Evolutionary conservation across 208 protist genomes (phyloP), one percentile per base, ranked within the genome.

Genomic region (Trichomonas vaginalis): DNA sequence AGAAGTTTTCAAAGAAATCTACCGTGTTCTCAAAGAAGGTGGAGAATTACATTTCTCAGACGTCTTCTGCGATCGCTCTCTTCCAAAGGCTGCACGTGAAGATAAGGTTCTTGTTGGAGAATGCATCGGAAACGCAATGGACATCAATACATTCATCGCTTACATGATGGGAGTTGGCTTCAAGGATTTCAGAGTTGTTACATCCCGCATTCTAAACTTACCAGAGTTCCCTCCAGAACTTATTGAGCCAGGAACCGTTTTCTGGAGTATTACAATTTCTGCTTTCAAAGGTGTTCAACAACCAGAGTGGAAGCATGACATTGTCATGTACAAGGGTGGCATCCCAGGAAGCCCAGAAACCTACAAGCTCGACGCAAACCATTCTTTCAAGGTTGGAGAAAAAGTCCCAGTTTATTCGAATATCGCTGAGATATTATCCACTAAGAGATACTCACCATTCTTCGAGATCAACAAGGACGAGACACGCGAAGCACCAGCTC

Each of bases 21-120:
- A 48, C 27, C 10, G 88, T 35, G 42, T 90, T 37, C 96, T 96
- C 8, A 96, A 96, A 61, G 49, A 83, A 95, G 96, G 96, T n/a
- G 96, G 96, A 21, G 96, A 96, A 87, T 56, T 97, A 79, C 96
- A 96, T 83, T 96, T 97, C 48, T 95, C 95, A 1, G 96, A 96
- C 82, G 79, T 97, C 27, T 96, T 95, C 90, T 32, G 42, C 8
- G 46, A 47, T 35, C 47, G 80, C 0, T 56, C 46, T 21, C 23
- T 96, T 8, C 86, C 83, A 27, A 27, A 35, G 27, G 27, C 47
- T 8, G 61, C 96, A 32, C 90, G 92, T 40, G 62, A 92, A 51
- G 45, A 97, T 45, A 37, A 96, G 23, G 79, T 97, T 37, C 92
- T 97, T 45, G 95, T 96, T 90, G 96, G 96, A 27, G 96, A 97